Evolutionary conservation across 2,329 filamentous ascomycete genomes (phyloP), one percentile per base, ranked within the genome.

Genomic region (Zymoseptoria pseudotritici): DNA sequence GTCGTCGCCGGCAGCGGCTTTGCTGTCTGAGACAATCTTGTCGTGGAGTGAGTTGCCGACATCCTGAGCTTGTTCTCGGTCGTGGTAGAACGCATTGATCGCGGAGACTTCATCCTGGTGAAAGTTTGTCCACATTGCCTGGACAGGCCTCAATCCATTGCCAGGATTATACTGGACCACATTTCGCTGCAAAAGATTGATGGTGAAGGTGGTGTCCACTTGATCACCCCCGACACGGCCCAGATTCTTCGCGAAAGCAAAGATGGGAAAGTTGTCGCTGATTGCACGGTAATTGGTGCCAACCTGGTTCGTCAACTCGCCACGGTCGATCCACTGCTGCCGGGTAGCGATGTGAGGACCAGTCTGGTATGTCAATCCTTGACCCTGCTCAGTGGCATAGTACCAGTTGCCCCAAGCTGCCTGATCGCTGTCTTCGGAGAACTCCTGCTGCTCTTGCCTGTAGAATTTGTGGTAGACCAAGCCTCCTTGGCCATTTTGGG

Each of bases 381-480:
- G 58, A 1, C 60, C 64, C 7, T 73, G 71, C 54, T 79, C 74
- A 1, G 81, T 81, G 1, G 79, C 75, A 31, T 67, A 83, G 68
- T 80, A 83, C 78, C 79, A 79, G 58, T 79, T 76, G 5, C 81
- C 81, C 77, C 80, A 83, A 65, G 82, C 77, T 10, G 76, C 77
- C 58, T 79, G 78, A 56, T 83, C 76, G 49, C 69, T 73, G 49
- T 72, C 66, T 62, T 83, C 79, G 1, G 74, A 76, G 63, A 82
- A 83, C 3, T 73, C 67, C 17, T 77, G 69, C 57, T 80, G 80
- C 11, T 74, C 73, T 62, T 80, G 77, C 57, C 78, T 77, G 66
- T 75, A 78, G 13, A 79, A 71, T 57, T 81, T 81, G 75, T 90
- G 87, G 68, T 87, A 90, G 5, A 80, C 78, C 46, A 90, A 76